Evolutionary conservation across 1,139 yeast species (phyloP).

Genomic region (Blastobotrys capitulatus): DNA sequence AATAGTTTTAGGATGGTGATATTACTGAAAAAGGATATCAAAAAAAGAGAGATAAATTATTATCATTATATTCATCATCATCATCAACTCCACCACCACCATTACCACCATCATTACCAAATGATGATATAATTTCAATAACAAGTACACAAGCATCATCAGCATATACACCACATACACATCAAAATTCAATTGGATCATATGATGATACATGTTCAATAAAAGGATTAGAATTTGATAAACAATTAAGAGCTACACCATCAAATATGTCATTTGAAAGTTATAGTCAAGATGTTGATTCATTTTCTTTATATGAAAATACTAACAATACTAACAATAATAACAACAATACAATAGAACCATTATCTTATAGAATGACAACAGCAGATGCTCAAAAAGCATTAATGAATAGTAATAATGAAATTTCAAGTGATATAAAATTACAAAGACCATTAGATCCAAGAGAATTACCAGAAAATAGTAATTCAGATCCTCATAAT

Average conservation of each 20-base stretch:
- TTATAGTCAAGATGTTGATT: not conserved
- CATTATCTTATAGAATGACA: slow-evolving; percentile 17
- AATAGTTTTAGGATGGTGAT: slow-evolving; percentile 46
- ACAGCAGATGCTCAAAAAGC: slow-evolving; percentile 21
- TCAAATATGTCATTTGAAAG: slow-evolving; percentile 4
- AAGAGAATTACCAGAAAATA: slow-evolving; percentile 36
- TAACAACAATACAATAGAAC: not conserved
- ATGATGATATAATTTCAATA: slow-evolving; percentile 39
- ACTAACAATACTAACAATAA: not conserved
- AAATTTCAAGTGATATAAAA: slow-evolving; percentile 18
- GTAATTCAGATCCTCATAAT: slow-evolving; percentile 33
- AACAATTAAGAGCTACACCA: not conserved
- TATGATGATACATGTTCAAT: slow-evolving; percentile 11
- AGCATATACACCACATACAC: slow-evolving; percentile 5
- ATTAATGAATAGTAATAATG: slow-evolving; percentile 9
- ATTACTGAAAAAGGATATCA: slow-evolving; percentile 63
- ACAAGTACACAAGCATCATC: slow-evolving; percentile 14
- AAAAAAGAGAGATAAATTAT: slow-evolving; percentile 42
- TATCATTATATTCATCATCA: not conserved
- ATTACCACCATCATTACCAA: not conserved
- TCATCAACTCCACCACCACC: not conserved
- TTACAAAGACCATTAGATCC: slow-evolving; percentile 39
- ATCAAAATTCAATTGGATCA: slow-evolving; percentile 7
- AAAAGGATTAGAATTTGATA: slow-evolving; percentile 1
- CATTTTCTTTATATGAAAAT: slow-evolving; percentile 7